Percentiles rank a stretch among this genome's conserved stretches.
Evolutionary conservation across 306 rosid species (phyloP).

Genomic region (Abrus pulchellus): DNA sequence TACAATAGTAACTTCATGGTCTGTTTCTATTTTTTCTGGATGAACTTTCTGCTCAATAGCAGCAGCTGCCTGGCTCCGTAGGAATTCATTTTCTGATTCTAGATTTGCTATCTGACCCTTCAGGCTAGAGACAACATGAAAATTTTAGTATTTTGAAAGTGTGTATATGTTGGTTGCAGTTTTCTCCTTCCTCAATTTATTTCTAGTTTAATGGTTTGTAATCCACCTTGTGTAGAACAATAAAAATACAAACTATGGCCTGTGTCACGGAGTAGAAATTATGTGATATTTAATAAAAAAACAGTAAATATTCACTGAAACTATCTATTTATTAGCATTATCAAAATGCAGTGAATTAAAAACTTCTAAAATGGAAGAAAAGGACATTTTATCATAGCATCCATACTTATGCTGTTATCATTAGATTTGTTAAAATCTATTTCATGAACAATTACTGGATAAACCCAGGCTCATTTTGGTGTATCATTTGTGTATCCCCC

Average conservation of each 20-base stretch:
- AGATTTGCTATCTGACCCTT: slow-evolving; percentile 67
- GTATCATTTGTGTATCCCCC: slow-evolving; percentile 16
- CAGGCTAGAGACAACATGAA: slow-evolving; percentile 59
- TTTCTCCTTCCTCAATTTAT: not conserved
- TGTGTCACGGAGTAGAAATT: slow-evolving; percentile 22
- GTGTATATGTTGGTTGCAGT: slow-evolving; percentile 19
- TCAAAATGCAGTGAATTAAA: not conserved
- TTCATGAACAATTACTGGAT: slow-evolving; percentile 20
- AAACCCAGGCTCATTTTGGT: slow-evolving; percentile 12
- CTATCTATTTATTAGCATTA: not conserved
- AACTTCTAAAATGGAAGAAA: slow-evolving; percentile 21
- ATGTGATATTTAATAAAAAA: not conserved
- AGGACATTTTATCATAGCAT: not conserved
- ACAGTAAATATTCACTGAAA: slow-evolving; percentile 5
- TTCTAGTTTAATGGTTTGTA: slow-evolving; percentile 3
- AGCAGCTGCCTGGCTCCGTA: slow-evolving; percentile 59
- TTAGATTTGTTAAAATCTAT: slow-evolving; percentile 5
- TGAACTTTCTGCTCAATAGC: slow-evolving; percentile 50
- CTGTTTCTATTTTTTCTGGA: slow-evolving; percentile 49
- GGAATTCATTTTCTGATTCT: slow-evolving; percentile 76
- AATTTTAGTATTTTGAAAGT: slow-evolving; percentile 23
- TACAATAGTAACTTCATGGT: slow-evolving; percentile 46
- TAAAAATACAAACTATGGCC: not conserved
- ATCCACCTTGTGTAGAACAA: slow-evolving; percentile 1
- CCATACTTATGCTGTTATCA: slow-evolving; percentile 6